These are phyloP conservation scores for Bipolaris oryzae DNA, from an alignment of 2,329 filamentous ascomycete species.

Conservation along the genomic window DNA sequence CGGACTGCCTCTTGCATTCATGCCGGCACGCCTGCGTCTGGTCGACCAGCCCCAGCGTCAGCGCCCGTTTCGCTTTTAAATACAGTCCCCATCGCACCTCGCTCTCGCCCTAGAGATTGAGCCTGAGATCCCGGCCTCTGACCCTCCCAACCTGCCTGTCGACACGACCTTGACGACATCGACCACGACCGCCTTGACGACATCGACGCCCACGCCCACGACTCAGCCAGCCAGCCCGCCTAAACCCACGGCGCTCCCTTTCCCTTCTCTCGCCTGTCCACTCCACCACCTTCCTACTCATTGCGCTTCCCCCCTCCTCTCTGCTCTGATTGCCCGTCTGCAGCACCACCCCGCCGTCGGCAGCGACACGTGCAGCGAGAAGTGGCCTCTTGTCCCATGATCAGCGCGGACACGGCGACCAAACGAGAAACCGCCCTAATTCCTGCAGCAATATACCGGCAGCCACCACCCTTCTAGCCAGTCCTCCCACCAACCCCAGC, in stretches of 20 bases:
- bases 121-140: slow-evolving; percentile 28
- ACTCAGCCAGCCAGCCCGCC: neutral
- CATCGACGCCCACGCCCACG: neutral
- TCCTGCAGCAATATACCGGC: slow-evolving; percentile 6
- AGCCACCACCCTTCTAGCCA: neutral
- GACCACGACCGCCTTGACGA: too few relatives aligned
- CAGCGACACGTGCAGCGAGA: neutral
- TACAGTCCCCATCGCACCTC: slow-evolving; percentile 25
- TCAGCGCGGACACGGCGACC: slow-evolving; percentile 13
- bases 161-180: too few relatives aligned
- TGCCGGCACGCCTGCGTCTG: slow-evolving; percentile 21
- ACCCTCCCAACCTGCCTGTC: neutral
- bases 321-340: neutral
- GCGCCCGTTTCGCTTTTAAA: slow-evolving; percentile 33
- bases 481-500: neutral
- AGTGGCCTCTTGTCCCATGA: slow-evolving; percentile 9
- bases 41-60: slow-evolving; percentile 25
- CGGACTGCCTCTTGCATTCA: slow-evolving; percentile 20
- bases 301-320: neutral
- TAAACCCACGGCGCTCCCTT: neutral
- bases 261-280: slow-evolving; percentile 16
- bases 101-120: slow-evolving; percentile 30
- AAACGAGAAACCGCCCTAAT: slow-evolving; percentile 14
- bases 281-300: neutral
- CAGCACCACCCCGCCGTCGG: neutral